Evolutionary conservation across 2,329 filamentous ascomycete genomes (phyloP).

Genomic region (Pseudogymnoascus sp.): DNA sequence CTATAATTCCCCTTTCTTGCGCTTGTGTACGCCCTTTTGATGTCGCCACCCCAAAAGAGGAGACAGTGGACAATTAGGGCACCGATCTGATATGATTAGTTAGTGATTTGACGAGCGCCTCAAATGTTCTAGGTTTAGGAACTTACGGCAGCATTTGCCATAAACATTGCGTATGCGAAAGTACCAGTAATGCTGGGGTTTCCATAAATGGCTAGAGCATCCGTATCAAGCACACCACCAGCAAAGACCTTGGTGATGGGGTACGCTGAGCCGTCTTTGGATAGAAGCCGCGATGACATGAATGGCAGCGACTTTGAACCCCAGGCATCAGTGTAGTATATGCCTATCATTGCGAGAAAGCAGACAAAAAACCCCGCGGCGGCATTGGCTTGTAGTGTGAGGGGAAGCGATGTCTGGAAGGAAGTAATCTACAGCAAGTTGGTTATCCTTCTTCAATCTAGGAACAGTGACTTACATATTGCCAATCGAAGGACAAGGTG

Average conservation of each 20-base stretch:
- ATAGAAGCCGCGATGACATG: conserved; percentile 36
- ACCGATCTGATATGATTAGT: conserved; percentile 38
- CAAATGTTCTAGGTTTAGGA: background rate
- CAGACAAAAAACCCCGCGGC: conserved; percentile 42
- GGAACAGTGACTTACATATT: conserved; percentile 36
- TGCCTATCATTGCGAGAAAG: conserved; percentile 40
- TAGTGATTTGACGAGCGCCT: background rate
- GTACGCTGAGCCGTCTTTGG: conserved; percentile 32
- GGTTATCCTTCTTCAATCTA: background rate
- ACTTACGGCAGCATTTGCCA: conserved; percentile 49
- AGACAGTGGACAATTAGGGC: conserved; percentile 45
- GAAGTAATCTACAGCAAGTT: conserved; percentile 42
- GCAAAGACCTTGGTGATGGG: conserved; percentile 35
- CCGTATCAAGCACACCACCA: conserved; percentile 36
- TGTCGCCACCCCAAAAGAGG: conserved; percentile 50
- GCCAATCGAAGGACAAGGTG: conserved; percentile 38
- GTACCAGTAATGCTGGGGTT: conserved; percentile 41
- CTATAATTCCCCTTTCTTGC: conserved; percentile 36
- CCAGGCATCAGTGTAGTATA: conserved; percentile 39
- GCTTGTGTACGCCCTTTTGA: conserved; percentile 41
- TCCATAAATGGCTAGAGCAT: conserved; percentile 37
- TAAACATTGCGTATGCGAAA: conserved; percentile 48
- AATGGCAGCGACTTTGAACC: conserved; percentile 35
- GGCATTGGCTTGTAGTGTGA: conserved; percentile 42
- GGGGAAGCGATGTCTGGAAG: conserved; percentile 44